Conservation (phyloP, 1,284 basidiomycete species). For the Trametes hirsuta region DNA sequence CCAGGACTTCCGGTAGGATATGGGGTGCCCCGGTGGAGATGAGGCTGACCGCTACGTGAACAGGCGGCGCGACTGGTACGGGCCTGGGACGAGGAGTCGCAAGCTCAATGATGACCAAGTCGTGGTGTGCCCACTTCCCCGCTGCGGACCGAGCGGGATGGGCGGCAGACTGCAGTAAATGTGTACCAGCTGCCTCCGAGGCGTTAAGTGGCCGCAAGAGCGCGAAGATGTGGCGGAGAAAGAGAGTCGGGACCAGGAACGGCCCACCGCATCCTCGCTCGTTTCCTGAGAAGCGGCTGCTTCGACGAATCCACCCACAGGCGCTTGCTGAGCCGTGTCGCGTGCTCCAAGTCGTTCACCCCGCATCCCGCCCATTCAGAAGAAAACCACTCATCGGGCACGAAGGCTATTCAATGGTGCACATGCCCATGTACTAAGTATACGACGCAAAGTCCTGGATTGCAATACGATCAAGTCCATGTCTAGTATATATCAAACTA, state of each 20-base stretch:
- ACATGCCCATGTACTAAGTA: neutral
- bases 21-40: neutral
- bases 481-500: neutral
- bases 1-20: neutral
- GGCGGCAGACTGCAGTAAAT: neutral
- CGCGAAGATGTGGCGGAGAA: neutral
- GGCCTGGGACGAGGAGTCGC: neutral
- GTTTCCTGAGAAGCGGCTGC: neutral
- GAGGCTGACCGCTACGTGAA: neutral
- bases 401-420: neutral
- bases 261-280: neutral
- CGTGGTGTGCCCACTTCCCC: neutral
- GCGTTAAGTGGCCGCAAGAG: too few relatives aligned
- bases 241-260: neutral
- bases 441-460: neutral
- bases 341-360: too few relatives aligned
- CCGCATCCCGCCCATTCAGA: neutral
- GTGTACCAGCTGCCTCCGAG: neutral
- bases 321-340: neutral
- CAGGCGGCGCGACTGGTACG: neutral
- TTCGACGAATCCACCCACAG: neutral
- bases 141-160: neutral
- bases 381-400: neutral
- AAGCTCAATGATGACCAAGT: neutral
- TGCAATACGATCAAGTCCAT: neutral